phyloP scores from a whole-genome alignment of 306 rosid species.

The Carpinus viminea region DNA sequence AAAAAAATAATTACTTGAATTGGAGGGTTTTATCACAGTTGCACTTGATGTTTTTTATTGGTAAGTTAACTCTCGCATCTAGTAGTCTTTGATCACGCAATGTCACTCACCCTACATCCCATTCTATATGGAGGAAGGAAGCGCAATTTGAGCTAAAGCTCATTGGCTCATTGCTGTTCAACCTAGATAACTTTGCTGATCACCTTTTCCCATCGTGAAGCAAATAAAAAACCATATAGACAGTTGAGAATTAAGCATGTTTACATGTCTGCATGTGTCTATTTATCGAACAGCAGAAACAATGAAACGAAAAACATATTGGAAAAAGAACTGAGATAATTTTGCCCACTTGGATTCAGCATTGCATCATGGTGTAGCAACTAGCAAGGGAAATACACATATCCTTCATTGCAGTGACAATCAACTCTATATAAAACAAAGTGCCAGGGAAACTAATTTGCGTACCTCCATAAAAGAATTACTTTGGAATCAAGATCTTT shows the following conservation, averaged over 20 bases:
- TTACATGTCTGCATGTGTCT: neutral
- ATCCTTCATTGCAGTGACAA: conserved; percentile 12
- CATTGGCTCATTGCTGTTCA: neutral
- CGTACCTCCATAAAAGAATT: conserved; percentile 94
- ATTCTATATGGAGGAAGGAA: neutral
- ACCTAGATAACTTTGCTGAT: neutral
- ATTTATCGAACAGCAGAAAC: neutral
- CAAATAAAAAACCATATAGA: neutral
- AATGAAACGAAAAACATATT: neutral
- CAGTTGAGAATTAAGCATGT: neutral
- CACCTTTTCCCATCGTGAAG: neutral
- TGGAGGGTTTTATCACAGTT: neutral
- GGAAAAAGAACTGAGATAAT: neutral
- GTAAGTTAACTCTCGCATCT: neutral
- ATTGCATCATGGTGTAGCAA: conserved; percentile 7
- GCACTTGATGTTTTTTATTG: neutral
- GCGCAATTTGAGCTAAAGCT: neutral
- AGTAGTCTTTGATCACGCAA: conserved; percentile 3
- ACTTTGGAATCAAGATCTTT: conserved; percentile 92
- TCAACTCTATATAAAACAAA: conserved; percentile 14
- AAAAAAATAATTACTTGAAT: neutral
- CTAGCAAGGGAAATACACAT: conserved; percentile 11
- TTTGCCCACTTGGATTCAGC: neutral
- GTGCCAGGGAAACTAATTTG: conserved; percentile 17
- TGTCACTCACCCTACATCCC: neutral